A percentile compares a stretch with the other conserved stretches of the same genome.
Evolutionary conservation across 352 stramenopile species (phyloP).

Genomic region (Pythium myriotylum): DNA sequence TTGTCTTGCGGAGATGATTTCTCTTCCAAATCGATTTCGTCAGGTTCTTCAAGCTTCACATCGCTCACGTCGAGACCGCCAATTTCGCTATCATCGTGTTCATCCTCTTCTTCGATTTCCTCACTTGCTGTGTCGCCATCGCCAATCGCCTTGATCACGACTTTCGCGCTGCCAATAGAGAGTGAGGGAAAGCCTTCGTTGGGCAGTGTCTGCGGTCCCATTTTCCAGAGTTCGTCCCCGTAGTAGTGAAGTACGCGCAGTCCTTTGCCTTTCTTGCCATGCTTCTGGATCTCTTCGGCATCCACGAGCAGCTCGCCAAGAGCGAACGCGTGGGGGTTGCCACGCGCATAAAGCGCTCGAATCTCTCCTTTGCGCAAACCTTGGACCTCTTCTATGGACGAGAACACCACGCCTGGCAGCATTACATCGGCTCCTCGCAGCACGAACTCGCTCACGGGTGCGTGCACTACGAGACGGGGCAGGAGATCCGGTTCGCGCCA

Average conservation of each 20-base stretch:
- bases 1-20: slow-evolving; percentile 21
- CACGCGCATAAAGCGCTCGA: slow-evolving; percentile 65
- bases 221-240: slow-evolving; percentile 76
- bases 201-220: slow-evolving; percentile 65
- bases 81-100: slow-evolving; percentile 16
- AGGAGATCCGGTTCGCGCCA: slow-evolving; percentile 57
- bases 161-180: slow-evolving; percentile 2
- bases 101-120: slow-evolving; percentile 9
- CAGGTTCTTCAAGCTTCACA: slow-evolving; percentile 29
- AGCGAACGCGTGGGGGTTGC: slow-evolving; percentile 76
- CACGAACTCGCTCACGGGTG: slow-evolving; percentile 80
- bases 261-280: slow-evolving; percentile 69
- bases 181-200: slow-evolving; percentile 66
- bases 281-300: slow-evolving; percentile 45
- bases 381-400: slow-evolving; percentile 50
- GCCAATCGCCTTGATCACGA: slow-evolving; percentile 22
- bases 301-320: slow-evolving; percentile 82
- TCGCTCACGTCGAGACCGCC: slow-evolving; percentile 37
- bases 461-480: slow-evolving; percentile 65
- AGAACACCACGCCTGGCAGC: slow-evolving; percentile 78
- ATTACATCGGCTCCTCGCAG: slow-evolving; percentile 83
- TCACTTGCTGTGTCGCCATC: slow-evolving; percentile 11
- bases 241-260: slow-evolving; percentile 73
- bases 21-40: slow-evolving; percentile 37
- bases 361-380: slow-evolving; percentile 68